Percentiles rank a stretch among this genome's conserved stretches.
phyloP scores from a whole-genome alignment of 257 asterid genomes.

The Lycium barbarum region DNA sequence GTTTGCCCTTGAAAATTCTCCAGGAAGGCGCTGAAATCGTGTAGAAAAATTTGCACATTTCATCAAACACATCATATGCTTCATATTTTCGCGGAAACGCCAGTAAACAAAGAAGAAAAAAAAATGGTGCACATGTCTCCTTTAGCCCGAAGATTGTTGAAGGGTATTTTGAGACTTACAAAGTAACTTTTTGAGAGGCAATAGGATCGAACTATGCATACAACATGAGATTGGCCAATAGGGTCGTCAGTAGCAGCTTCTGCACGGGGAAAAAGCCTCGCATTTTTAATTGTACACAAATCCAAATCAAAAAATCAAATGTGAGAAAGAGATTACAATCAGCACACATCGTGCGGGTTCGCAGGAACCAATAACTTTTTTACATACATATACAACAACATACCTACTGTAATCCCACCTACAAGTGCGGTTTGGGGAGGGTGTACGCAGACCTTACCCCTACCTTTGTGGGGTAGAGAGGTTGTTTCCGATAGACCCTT shows the following conservation, averaged over 20 bases:
- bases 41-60: not conserved
- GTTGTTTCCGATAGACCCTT: too few species aligned
- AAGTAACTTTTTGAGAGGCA: conserved; percentile 11
- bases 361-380: too few species aligned
- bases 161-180: not conserved
- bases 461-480: too few species aligned
- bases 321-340: too few species aligned
- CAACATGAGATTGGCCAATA: not conserved
- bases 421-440: too few species aligned
- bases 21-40: conserved; percentile 9
- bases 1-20: conserved; percentile 8
- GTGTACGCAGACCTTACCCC: too few species aligned
- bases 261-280: not conserved
- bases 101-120: not conserved
- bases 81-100: not conserved
- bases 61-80: conserved; percentile 1
- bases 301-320: not conserved
- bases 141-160: not conserved
- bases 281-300: not conserved
- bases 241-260: not conserved
- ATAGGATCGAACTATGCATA: not conserved
- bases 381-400: too few species aligned
- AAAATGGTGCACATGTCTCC: not conserved
- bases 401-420: too few species aligned
- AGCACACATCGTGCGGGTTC: too few species aligned